Percentiles rank a stretch among this genome's conserved stretches.
Evolutionary conservation across 2,329 filamentous ascomycete genomes (phyloP).

Genomic region (Aureobasidium sp.): DNA sequence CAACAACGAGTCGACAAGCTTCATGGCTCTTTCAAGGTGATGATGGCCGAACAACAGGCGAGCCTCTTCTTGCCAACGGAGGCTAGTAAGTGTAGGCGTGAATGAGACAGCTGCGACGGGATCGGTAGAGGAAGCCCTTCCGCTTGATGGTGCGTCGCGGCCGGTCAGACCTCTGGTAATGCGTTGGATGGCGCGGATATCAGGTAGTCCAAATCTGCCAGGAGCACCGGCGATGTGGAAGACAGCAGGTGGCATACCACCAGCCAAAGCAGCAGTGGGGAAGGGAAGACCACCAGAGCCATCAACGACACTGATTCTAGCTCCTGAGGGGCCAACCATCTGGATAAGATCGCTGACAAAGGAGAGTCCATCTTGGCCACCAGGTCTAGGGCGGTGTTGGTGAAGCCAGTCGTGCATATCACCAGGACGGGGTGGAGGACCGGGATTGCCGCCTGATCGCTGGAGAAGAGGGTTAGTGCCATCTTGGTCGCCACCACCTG

Average conservation of each 20-base stretch:
- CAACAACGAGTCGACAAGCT: constrained; percentile 62
- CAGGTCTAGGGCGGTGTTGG: not conserved
- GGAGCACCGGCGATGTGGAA: constrained; percentile 15
- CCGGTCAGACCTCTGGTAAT: not conserved
- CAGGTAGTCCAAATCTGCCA: not conserved
- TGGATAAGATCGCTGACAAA: constrained; percentile 17
- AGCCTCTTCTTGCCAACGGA: constrained; percentile 84
- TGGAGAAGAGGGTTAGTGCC: constrained; percentile 82
- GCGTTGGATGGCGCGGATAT: constrained; percentile 2
- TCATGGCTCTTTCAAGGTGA: constrained; percentile 61
- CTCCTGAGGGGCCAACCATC: constrained; percentile 17
- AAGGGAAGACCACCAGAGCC: constrained; percentile 4
- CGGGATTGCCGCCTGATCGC: constrained; percentile 20
- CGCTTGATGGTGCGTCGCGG: not conserved
- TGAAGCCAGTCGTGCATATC: constrained; percentile 9
- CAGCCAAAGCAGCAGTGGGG: constrained; percentile 3
- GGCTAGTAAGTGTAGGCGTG: constrained; percentile 60
- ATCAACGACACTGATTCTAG: constrained; percentile 14
- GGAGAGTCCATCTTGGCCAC: constrained; percentile 8
- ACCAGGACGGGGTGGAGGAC: constrained; percentile 1
- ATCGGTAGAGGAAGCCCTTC: constrained; percentile 35
- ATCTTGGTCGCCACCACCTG: constrained; percentile 58
- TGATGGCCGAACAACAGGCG: constrained; percentile 71
- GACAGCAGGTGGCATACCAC: constrained; percentile 15
- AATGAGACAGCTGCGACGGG: constrained; percentile 73